Base-by-base conservation (phyloP, 352 stramenopile genomes). In the Phytophthora brassicae region DNA sequence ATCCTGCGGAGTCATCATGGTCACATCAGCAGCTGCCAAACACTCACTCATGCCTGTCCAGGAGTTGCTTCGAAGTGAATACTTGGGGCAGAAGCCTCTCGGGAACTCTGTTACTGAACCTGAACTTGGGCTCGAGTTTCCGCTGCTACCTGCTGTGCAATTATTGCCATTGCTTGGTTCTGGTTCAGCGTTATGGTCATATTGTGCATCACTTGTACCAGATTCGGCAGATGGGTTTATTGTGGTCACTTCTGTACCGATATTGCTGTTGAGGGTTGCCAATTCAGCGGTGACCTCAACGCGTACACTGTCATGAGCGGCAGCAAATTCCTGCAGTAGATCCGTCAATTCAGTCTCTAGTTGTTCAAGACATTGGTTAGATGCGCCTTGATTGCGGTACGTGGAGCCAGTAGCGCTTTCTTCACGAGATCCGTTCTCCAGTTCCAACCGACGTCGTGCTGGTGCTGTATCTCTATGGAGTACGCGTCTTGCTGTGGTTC, bases 161-260 rank as follows among this genome's bases (percentile, higher is more conserved):
- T 8, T 17, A 14, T 20, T 17, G 16, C 36, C 4, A n/a, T 12
- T 2, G 41, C 41, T 47, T 29, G 41, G 6, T 17, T 29, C 41
- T 47, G 41, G 17, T 47, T 47, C 41, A 47, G 4, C 4, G 41
- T 47, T 6, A 20, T 47, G 0, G 41, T 29, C 35, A 49, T 39
- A 16, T 36, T 24, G 1, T n/a, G 13, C 26, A 24, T 5, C 17
- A 11, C 24, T 31, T 49, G 16, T 1, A 42, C 39, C 4, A 20
- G 24, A 49, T 50, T 58, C 1, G 38, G 9, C 12, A 58, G 17
- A 33, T 58, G 51, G 3, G 38, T 58, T 49, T 38, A n/a, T 35
- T 49, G 9, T 58, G 2, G 17, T 41, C 24, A 58, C 42, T 41
- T 58, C 36, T 1, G 38, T 16, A 4, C n/a, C n/a, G 26, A 42